phyloP scores from a whole-genome alignment of 202 grass and related monocot genomes.

The Thinopyrum obtusiflorum region DNA sequence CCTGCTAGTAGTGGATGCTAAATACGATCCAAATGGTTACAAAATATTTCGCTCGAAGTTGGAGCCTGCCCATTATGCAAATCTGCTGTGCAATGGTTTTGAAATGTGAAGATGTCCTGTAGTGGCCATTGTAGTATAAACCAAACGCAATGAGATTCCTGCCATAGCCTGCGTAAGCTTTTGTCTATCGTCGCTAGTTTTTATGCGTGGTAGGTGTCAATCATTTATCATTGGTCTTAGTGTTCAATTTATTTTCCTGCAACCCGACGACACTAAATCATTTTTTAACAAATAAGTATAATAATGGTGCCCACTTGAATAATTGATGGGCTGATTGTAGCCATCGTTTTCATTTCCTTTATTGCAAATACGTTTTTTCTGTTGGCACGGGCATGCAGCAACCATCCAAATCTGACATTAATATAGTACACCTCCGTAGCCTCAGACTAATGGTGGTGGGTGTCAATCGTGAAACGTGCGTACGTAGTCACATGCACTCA shows the following conservation, averaged over 20 bases:
- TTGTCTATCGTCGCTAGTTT: neutral
- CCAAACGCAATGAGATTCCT: neutral
- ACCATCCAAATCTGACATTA: no score
- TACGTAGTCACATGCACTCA: no score
- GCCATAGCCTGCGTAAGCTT: neutral
- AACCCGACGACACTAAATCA: neutral
- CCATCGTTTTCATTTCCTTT: neutral
- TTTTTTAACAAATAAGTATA: neutral
- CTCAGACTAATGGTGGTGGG: no score
- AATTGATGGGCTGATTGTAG: neutral
- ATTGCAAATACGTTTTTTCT: neutral
- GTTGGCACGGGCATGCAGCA: neutral
- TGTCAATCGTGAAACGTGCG: no score
- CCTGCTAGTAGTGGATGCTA: no score
- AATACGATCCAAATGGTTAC: neutral
- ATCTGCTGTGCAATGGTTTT: neutral
- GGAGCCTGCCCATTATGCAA: neutral
- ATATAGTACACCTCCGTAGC: no score
- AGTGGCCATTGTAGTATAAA: neutral
- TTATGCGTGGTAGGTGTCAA: neutral
- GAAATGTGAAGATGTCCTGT: neutral
- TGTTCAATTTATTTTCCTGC: neutral
- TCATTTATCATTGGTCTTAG: neutral
- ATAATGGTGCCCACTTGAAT: neutral
- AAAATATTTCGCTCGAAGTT: neutral